phyloP scores from a whole-genome alignment of 495 filamentous ascomycete species.

The Penicillium pulvis region DNA sequence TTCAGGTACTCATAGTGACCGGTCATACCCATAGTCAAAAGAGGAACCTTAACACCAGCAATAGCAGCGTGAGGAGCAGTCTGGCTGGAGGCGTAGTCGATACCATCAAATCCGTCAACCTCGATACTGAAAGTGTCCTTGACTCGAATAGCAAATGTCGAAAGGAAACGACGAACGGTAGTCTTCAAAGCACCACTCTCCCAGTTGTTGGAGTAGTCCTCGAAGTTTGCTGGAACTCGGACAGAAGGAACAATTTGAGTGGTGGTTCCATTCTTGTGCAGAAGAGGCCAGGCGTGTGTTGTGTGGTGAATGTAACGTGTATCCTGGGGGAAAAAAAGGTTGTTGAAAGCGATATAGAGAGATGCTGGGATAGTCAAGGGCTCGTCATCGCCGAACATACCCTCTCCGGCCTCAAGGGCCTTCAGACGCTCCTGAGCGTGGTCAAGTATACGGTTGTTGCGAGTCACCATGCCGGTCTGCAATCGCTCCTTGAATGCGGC shows the following conservation, averaged over 20 bases:
- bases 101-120: slow-evolving; percentile 7
- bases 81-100: slow-evolving; percentile 12
- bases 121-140: slow-evolving; percentile 6
- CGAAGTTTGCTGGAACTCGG: slow-evolving; percentile 6
- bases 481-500: slow-evolving; percentile 9
- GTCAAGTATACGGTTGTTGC: slow-evolving; percentile 14
- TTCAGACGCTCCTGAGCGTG: slow-evolving; percentile 6
- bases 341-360: slow-evolving; percentile 13
- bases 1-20: slow-evolving; percentile 21
- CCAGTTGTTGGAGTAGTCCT: neutral
- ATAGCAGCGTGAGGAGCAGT: slow-evolving; percentile 6
- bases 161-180: slow-evolving; percentile 13
- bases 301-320: slow-evolving; percentile 11
- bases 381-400: slow-evolving; percentile 14
- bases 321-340: slow-evolving; percentile 15
- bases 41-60: slow-evolving; percentile 9
- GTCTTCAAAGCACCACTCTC: slow-evolving; percentile 13
- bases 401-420: slow-evolving; percentile 7
- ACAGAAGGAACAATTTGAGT: slow-evolving; percentile 15
- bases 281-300: slow-evolving; percentile 12
- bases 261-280: slow-evolving; percentile 13
- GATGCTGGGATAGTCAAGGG: slow-evolving; percentile 8
- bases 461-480: slow-evolving; percentile 8
- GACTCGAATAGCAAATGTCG: slow-evolving; percentile 10
- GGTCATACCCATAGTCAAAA: slow-evolving; percentile 20